Evolutionary conservation across 2,329 filamentous ascomycete genomes (phyloP), one percentile per base, ranked within the genome.

Genomic region (Acrocalymma vagum): DNA sequence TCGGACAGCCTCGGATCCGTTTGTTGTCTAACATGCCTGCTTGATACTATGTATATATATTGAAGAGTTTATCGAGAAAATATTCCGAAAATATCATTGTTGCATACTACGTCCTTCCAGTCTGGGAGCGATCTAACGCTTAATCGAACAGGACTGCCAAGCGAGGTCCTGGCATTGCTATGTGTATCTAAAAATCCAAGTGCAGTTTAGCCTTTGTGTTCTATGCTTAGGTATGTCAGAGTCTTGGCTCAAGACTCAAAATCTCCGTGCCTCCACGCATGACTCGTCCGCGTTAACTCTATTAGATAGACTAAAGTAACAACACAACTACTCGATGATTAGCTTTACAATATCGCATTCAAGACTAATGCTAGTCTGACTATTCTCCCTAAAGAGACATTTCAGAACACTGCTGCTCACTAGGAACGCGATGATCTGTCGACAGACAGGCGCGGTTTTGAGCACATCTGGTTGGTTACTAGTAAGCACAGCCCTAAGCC

Each of bases 71-170:
- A 30, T 11, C 16, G 9, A 16, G 16, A 30, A 16, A n/a, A 30
- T 20, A 30, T 16, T 30, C 16, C 2, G 15, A 18, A 11, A n/a
- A 16, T 30, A 16, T 30, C 8, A 30, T 30, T 30, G 29, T 30
- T 30, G 16, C 13, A 30, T 30, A 16, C 14, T 17, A 30, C 29
- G 29, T 30, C 29, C 9, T 15, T 30, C 6, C 29, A 15, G n/a
- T 18, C 13, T 30, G 16, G 16, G 29, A 30, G 13, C 29, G n/a
- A 30, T 30, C 29, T 30, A 30, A 30, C 16, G 29, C 29, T 30
- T 9, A 30, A n/a, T 29, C 10, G n/a, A n/a, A n/a, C n/a, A n/a
- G n/a, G n/a, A n/a, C n/a, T n/a, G n/a, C n/a, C n/a, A n/a, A n/a
- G n/a, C n/a, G n/a, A n/a, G n/a, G n/a, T n/a, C n/a, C n/a, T n/a